Evolutionary conservation across 768 basidiomycete genomes (phyloP).

Genomic region (Leccinum truebloodii): DNA sequence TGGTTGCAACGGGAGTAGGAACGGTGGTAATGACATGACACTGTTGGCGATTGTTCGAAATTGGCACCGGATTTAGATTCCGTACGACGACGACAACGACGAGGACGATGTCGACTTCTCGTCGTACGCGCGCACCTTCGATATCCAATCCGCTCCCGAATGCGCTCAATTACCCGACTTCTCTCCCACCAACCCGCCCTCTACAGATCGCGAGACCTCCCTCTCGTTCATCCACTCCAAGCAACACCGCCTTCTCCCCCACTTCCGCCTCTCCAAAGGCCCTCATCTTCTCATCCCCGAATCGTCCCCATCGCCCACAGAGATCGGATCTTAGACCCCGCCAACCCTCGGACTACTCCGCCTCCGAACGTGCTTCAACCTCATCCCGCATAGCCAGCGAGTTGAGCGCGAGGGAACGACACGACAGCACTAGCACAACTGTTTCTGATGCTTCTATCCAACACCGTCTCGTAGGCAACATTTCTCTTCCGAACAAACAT

Average conservation of each 20-base stretch:
- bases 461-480: conserved; percentile 32
- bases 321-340: conserved; percentile 65
- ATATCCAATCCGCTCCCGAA: conserved; percentile 38
- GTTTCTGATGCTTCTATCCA: conserved; percentile 45
- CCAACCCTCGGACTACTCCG: conserved; percentile 51
- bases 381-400: conserved; percentile 41
- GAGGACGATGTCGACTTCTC: conserved; percentile 35
- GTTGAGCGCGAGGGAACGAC: conserved; percentile 32
- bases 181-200: conserved; percentile 48
- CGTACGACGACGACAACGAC: conserved; percentile 9
- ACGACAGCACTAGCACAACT: conserved; percentile 54
- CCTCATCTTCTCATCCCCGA: conserved; percentile 42
- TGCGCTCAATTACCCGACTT: conserved; percentile 35
- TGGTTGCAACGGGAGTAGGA: conserved; percentile 10
- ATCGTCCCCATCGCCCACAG: conserved; percentile 63
- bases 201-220: conserved; percentile 61
- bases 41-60: neutral
- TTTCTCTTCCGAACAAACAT: conserved; percentile 19
- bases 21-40: conserved; percentile 12
- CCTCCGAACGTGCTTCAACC: conserved; percentile 49
- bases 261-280: conserved; percentile 40
- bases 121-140: conserved; percentile 51
- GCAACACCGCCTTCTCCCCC: conserved; percentile 39
- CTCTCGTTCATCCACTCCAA: conserved; percentile 55
- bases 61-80: conserved; percentile 6